Percentiles rank a stretch among this genome's conserved stretches.
phyloP scores from a whole-genome alignment of 106 monocot species.

The Triglochin maritima region DNA sequence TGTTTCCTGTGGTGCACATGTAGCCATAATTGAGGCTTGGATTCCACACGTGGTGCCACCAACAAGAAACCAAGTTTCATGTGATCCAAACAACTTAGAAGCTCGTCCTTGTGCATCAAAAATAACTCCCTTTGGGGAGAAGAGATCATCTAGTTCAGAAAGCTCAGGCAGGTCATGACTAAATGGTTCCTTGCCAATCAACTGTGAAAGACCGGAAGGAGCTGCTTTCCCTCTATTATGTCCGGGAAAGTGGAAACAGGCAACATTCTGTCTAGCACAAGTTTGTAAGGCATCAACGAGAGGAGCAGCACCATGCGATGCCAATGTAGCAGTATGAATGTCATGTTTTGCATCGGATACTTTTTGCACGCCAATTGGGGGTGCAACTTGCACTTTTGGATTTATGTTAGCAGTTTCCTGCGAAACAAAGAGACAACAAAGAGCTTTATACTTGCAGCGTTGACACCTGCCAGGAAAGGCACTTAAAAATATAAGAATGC shows the following conservation, averaged over 20 bases:
- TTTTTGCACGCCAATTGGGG: too few species aligned
- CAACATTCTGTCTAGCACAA: conserved; percentile 46
- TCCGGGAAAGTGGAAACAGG: conserved; percentile 83
- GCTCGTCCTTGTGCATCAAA: conserved; percentile 63
- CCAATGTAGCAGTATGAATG: neutral
- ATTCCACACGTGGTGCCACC: conserved; percentile 81
- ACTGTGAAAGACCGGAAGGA: conserved; percentile 31
- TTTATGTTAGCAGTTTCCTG: too few species aligned
- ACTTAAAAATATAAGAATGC: too few species aligned
- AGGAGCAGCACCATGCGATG: conserved; percentile 19
- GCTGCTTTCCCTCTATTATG: conserved; percentile 74
- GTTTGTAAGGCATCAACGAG: conserved; percentile 45
- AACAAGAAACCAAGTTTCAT: conserved; percentile 80
- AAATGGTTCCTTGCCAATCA: conserved; percentile 38
- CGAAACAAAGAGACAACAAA: too few species aligned
- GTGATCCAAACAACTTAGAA: conserved; percentile 58
- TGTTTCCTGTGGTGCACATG: conserved; percentile 52
- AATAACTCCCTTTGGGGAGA: conserved; percentile 68
- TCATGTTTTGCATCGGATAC: neutral
- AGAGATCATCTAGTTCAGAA: conserved; percentile 66
- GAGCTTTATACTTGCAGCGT: too few species aligned
- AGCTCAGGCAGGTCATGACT: conserved; percentile 71
- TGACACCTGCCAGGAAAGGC: too few species aligned
- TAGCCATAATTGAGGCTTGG: conserved; percentile 81
- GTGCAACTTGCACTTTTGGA: too few species aligned